Percentiles rank a stretch among this genome's conserved stretches.
These are phyloP conservation scores for Huntiella abstrusa DNA, from an alignment of 2,329 filamentous ascomycete genomes.

Conservation along the genomic window DNA sequence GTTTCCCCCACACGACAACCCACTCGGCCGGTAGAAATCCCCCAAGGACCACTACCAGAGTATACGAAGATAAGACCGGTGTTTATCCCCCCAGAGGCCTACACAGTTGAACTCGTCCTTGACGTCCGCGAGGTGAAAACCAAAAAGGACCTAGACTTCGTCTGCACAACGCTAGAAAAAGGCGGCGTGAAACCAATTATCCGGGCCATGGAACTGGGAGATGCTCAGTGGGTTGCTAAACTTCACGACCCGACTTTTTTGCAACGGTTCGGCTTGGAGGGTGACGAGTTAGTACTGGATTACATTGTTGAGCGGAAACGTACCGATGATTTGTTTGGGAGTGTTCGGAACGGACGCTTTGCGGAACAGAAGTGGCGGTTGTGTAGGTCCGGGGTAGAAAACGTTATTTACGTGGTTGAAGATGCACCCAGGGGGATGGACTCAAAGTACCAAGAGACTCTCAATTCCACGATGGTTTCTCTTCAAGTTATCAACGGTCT, in stretches of 20 bases:
- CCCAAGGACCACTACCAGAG: neutral
- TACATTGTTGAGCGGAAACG: slow-evolving; percentile 69
- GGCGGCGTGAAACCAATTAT: slow-evolving; percentile 47
- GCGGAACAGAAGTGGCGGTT: slow-evolving; percentile 73
- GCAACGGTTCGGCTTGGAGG: slow-evolving; percentile 35
- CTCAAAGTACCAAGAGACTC: slow-evolving; percentile 35
- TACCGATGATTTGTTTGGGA: slow-evolving; percentile 59
- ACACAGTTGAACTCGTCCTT: slow-evolving; percentile 53
- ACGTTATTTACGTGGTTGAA: slow-evolving; percentile 64
- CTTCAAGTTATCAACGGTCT: slow-evolving; percentile 64
- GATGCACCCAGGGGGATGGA: slow-evolving; percentile 39
- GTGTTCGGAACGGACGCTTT: slow-evolving; percentile 67
- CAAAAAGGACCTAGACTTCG: slow-evolving; percentile 57
- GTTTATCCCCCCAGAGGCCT: slow-evolving; percentile 41
- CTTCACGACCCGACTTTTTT: slow-evolving; percentile 41
- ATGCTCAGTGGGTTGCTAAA: slow-evolving; percentile 64
- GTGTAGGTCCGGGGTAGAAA: slow-evolving; percentile 50
- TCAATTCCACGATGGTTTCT: slow-evolving; percentile 55
- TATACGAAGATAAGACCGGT: slow-evolving; percentile 32
- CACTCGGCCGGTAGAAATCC: neutral
- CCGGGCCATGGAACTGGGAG: slow-evolving; percentile 51
- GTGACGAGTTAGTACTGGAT: slow-evolving; percentile 56
- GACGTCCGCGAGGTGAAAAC: slow-evolving; percentile 59
- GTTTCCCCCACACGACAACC: neutral
- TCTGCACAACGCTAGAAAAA: slow-evolving; percentile 51